These are phyloP conservation scores for Lepidium sativum DNA, from an alignment of 345 rosid genomes.

Conservation along the genomic window DNA sequence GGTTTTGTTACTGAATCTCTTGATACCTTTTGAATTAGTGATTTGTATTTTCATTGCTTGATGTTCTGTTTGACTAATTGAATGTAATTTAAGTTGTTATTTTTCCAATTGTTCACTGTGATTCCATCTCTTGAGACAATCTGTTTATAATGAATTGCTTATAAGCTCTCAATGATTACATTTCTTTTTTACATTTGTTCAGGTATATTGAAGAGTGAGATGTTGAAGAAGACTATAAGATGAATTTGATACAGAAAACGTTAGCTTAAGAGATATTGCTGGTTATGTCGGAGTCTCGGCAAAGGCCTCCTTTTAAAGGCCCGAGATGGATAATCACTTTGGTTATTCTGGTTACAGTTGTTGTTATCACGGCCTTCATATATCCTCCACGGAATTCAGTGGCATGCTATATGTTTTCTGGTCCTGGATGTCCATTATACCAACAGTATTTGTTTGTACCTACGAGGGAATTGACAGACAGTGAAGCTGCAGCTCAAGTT, in stretches of 20 bases:
- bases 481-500: conserved; percentile 45
- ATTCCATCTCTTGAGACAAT: not conserved
- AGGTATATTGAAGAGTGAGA: conserved; percentile 5
- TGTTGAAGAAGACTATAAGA: not conserved
- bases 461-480: conserved; percentile 42
- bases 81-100: too few species aligned
- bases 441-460: conserved; percentile 23
- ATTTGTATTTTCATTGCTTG: not conserved
- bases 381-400: conserved; percentile 34
- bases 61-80: not conserved
- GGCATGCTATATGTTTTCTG: conserved; percentile 41
- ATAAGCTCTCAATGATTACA: not conserved
- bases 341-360: conserved; percentile 33
- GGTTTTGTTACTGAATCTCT: not conserved
- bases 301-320: conserved; percentile 40
- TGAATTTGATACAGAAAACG: conserved; percentile 8
- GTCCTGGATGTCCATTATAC: conserved; percentile 33
- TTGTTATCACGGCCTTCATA: conserved; percentile 36
- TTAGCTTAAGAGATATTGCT: conserved; percentile 20
- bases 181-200: not conserved
- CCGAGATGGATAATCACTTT: conserved; percentile 46
- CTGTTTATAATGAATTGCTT: not conserved
- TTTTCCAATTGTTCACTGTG: too few species aligned
- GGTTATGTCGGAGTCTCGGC: conserved; percentile 44
- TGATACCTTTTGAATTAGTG: too few species aligned